Evolutionary conservation across 441 rosid genomes (phyloP), one percentile per base, ranked within the genome.

Genomic region (Viola pubescens): DNA sequence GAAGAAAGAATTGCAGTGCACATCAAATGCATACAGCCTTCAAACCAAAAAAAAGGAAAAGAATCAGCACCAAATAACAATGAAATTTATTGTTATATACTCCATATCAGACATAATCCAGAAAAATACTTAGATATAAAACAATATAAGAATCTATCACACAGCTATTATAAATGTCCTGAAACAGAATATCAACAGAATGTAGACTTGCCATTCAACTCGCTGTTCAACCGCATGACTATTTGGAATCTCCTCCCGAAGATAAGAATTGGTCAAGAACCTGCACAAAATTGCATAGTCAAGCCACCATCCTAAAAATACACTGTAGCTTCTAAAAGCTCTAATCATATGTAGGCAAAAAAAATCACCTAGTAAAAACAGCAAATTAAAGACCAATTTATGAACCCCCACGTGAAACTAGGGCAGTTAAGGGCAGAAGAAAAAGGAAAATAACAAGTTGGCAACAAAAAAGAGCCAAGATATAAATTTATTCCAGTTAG

Each of bases 1-100:
- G 81, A 94, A 90, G 95, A 94, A 94, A 50, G 99, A 86, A 81
- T 94, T 94, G 97, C 99, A 94, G 85, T 94, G 96, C 78, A 94
- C 99, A 60, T 94, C 99, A 78, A 94, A 90, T 61, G 99, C 87
- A 61, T 94, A 94, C 54, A 94, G 69, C 99, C 99, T 90, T 73
- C 61, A 80, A 58, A 48, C 48, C 64, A 53, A 75, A 54, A 58
- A 41, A 14, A 39, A 13, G 49, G 37, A 48, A 51, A 19, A 5
- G 44, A 49, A 13, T 12, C 13, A 42, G 39, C 7, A 9, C 44
- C 3, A 7, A 53, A 49, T 16, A 26, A 41, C 48, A 37, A 37
- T 37, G 37, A 45, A 46, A 7, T 34, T 52, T 2, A 52, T 10
- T 19, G 37, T n/a, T 10, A 26, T 9, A 34, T 37, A 10, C 45